Base-by-base conservation (phyloP, 768 basidiomycete species). In the Tubosaeta sp. region DNA sequence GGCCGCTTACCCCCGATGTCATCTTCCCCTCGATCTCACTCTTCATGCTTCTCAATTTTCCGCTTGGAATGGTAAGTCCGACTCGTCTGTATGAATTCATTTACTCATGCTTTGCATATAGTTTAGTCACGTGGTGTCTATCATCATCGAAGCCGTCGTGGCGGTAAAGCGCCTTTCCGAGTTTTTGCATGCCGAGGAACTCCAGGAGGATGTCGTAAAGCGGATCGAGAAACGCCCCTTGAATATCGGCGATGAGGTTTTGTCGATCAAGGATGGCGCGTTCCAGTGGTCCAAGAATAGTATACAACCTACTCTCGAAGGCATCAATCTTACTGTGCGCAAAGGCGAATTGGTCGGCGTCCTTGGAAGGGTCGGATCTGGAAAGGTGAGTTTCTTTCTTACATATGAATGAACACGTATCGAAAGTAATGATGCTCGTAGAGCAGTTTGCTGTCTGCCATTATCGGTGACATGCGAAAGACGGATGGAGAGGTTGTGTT, bases 1-100 rank as follows among this genome's bases (percentile, higher is more conserved):
- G 65, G 25, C 90, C 93, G 4, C 69, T 98, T 2, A 97, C 95
- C 0, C 81, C 87, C 0, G 94, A 96, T 55, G 73, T 92, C 45
- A 94, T 97, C 56, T 98, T 98, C 78, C 95, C 95, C n/a, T 84
- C 90, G 0, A 93, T 98, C 54, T 86, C 90, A 0, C 71, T 94
- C 27, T 94, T 93, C 72, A 85, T 90, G 82, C 74, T 95, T 0
- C 72, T 95, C 27, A 83, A 86, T 50, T 94, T 94, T 69, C 92
- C 92, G 1, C 73, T 94, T 22, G 87, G 81, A 3, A 88, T 91
- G 88, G 86, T 87, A 64, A 34, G 74, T 63, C 6, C n/a, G n/a
- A n/a, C n/a, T n/a, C n/a, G n/a, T n/a, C n/a, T n/a, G n/a, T n/a
- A n/a, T n/a, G n/a, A 34, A 36, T 13, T 3, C 41, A 35, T 31